Base-by-base conservation (phyloP, 1,284 basidiomycete species). In the Cutaneotrichosporon daszewskae region DNA sequence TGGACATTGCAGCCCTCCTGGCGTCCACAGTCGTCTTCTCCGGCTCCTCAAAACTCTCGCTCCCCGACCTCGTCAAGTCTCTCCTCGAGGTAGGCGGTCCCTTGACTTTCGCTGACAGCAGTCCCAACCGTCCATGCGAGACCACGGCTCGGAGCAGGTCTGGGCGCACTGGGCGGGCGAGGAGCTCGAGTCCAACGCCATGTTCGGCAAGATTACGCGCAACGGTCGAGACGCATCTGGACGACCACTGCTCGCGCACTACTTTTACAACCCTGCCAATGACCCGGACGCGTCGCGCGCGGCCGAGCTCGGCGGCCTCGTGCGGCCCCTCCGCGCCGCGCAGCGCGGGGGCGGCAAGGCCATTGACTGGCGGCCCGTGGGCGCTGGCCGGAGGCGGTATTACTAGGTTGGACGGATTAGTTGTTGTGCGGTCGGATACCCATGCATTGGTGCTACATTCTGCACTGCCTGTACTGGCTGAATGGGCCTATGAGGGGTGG, bases 281-380 rank as follows among this genome's bases (percentile, higher is more conserved):
- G 71, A 73, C 55, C 57, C 62, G 5, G 71, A 73, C 45, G 32
- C 47, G 13, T 51, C 58, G 6, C 62, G 71, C 14, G 64, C 68
- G 1, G 51, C 47, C 31, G 63, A 72, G 46, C 58, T 73, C 31
- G 71, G 69, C 14, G 59, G 60, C 10, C 57, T 72, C n/a, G 68
- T 71, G 27, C 43, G 71, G n/a, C 71, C 71, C 2, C 38, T 73
- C 14, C 51, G 71, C 31, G 63, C 64, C 2, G 65, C 58, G 10
- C 66, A 68, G 51, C 50, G 68, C 24, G 62, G 56, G 10, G 67
- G 67, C 7, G 68, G 66, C 3, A 66, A 66, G 45, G 63, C 64
- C n/a, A 68, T 72, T 37, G 69, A 72, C 48, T 72, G 69, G 69
- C 54, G 69, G 18, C 69, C 69, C 17, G 69, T 72, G 7, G 68